Conservation (phyloP, 2,329 filamentous ascomycete species). For the Arthroderma sp. region DNA sequence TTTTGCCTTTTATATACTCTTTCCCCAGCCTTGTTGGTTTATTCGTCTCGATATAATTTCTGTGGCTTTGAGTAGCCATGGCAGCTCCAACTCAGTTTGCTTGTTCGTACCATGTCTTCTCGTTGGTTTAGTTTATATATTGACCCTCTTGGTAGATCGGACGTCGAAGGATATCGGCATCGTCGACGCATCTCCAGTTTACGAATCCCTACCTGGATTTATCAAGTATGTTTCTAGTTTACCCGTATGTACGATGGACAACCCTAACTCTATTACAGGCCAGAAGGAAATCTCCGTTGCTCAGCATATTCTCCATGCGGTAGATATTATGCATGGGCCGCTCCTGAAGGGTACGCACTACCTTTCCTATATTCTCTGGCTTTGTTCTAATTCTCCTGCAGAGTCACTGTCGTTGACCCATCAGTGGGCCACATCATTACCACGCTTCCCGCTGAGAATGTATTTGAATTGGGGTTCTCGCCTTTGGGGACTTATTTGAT, state of each 20-base stretch:
- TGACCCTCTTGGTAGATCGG: slow-evolving; percentile 45
- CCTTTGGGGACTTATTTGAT: slow-evolving; percentile 84
- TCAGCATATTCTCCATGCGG: slow-evolving; percentile 92
- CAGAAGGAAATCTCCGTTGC: slow-evolving; percentile 88
- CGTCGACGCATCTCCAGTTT: slow-evolving; percentile 80
- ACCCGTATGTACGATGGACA: neutral
- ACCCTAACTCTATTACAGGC: slow-evolving; percentile 38
- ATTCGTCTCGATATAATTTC: slow-evolving; percentile 16
- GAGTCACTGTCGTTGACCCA: slow-evolving; percentile 73
- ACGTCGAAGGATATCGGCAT: slow-evolving; percentile 94
- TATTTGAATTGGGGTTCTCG: slow-evolving; percentile 91
- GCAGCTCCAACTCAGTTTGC: slow-evolving; percentile 86
- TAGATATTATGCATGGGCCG: slow-evolving; percentile 91
- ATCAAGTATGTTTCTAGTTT: slow-evolving; percentile 30
- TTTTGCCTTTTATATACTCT: neutral
- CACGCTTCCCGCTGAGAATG: slow-evolving; percentile 63
- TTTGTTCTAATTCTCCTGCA: slow-evolving; percentile 19
- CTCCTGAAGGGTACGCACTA: slow-evolving; percentile 51
- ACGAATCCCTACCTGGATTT: slow-evolving; percentile 74
- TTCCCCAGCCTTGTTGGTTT: too few species aligned
- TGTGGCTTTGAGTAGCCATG: slow-evolving; percentile 93
- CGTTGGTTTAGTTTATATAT: slow-evolving; percentile 4
- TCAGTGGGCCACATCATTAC: slow-evolving; percentile 61
- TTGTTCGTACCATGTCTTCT: slow-evolving; percentile 39
- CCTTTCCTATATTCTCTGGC: neutral